Percentiles rank a stretch among this genome's conserved stretches.
Conservation (phyloP, 495 filamentous ascomycete genomes). For the Pseudomonodictys pantanalensis region DNA sequence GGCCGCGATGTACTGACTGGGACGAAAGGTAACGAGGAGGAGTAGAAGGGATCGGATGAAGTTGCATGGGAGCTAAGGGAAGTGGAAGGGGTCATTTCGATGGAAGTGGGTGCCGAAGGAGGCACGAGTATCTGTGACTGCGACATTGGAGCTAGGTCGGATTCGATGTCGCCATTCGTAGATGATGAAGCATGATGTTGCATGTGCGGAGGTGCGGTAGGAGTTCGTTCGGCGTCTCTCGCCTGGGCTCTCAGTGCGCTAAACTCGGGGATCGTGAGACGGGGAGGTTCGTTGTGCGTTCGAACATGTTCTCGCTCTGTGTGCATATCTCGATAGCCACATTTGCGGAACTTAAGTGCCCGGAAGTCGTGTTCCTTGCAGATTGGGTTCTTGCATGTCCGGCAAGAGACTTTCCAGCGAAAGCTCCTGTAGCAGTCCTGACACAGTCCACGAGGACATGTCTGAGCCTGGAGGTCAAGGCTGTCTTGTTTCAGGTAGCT, state of each 20-base stretch:
- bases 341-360: conserved; percentile 57
- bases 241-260: conserved; percentile 16
- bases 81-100: conserved; percentile 29
- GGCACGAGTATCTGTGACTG: conserved; percentile 32
- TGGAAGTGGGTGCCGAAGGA: conserved; percentile 8
- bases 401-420: conserved; percentile 59
- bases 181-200: not conserved
- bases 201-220: conserved; percentile 8
- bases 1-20: conserved; percentile 28
- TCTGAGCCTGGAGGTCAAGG: conserved; percentile 50
- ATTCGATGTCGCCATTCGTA: conserved; percentile 1
- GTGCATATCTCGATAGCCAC: conserved; percentile 57
- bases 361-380: conserved; percentile 65
- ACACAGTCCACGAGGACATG: conserved; percentile 59
- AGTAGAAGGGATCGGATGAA: conserved; percentile 6
- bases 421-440: conserved; percentile 57
- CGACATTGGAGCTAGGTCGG: conserved; percentile 13
- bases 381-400: conserved; percentile 55
- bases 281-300: conserved; percentile 21
- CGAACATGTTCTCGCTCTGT: conserved; percentile 45
- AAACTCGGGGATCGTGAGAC: conserved; percentile 33
- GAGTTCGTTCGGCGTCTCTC: conserved; percentile 14
- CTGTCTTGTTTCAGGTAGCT: conserved; percentile 46
- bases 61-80: conserved; percentile 19
- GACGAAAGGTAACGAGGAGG: conserved; percentile 14